Conservation (phyloP, 2,329 filamentous ascomycete species). For the Hymenoscyphus linearis region DNA sequence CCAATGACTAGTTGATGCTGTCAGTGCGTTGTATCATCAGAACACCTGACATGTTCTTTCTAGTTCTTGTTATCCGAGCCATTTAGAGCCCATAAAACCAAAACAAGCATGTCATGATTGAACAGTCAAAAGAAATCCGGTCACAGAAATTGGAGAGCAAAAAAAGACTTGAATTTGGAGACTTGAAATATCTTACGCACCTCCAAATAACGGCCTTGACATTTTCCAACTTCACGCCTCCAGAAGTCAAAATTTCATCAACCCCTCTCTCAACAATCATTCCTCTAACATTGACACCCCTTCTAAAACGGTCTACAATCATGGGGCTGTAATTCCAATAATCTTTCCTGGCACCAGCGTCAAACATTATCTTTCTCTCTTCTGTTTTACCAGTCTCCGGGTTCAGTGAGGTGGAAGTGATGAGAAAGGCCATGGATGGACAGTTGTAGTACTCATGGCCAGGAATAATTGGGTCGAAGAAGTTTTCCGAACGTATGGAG, state of each 20-base stretch:
- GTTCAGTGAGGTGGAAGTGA: background rate
- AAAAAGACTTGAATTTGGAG: too few species aligned
- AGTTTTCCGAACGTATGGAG: conserved; percentile 6
- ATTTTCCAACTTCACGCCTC: background rate
- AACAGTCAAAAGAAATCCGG: too few species aligned
- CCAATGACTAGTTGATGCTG: conserved; percentile 36
- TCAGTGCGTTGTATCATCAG: too few species aligned
- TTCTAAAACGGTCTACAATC: background rate
- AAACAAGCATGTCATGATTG: too few species aligned
- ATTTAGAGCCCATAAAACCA: too few species aligned
- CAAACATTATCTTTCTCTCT: conserved; percentile 7
- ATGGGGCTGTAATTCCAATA: conserved; percentile 8
- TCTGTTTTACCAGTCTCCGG: background rate
- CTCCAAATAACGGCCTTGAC: conserved; percentile 7
- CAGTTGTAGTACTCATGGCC: conserved; percentile 14
- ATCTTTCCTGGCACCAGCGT: conserved; percentile 10
- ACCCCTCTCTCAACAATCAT: conserved; percentile 2
- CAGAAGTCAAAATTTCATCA: conserved; percentile 1
- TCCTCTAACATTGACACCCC: conserved; percentile 2
- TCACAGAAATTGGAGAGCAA: background rate
- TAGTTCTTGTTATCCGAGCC: too few species aligned
- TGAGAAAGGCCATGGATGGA: conserved; percentile 11
- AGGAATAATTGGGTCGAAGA: conserved; percentile 10
- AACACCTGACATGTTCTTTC: too few species aligned
- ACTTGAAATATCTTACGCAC: background rate